Evolutionary conservation across 805 yeast genomes (phyloP).

Genomic region (Starmerella ratchasimensis): DNA sequence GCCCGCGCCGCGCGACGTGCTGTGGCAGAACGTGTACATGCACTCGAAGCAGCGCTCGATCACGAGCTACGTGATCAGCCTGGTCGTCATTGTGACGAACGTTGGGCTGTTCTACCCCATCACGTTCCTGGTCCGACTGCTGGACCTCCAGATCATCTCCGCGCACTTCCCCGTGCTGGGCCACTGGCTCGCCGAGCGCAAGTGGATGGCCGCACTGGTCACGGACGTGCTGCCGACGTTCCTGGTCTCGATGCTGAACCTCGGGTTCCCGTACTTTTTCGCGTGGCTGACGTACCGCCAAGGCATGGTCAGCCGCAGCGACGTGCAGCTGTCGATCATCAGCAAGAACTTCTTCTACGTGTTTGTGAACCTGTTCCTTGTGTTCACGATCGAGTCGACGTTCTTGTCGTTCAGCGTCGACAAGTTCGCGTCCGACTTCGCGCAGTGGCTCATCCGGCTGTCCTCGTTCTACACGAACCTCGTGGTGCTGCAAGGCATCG

Average conservation of each 20-base stretch:
- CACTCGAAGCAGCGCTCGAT: slow-evolving; percentile 57
- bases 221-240: slow-evolving; percentile 87
- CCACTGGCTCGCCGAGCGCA: slow-evolving; percentile 43
- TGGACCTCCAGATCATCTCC: slow-evolving; percentile 64
- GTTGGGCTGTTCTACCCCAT: slow-evolving; percentile 72
- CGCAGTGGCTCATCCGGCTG: slow-evolving; percentile 63
- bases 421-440: slow-evolving; percentile 69
- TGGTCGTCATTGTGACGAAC: slow-evolving; percentile 53
- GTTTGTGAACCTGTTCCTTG: slow-evolving; percentile 83
- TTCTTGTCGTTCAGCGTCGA: slow-evolving; percentile 75
- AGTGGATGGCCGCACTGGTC: slow-evolving; percentile 63
- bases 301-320: slow-evolving; percentile 84
- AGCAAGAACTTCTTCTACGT: slow-evolving; percentile 89
- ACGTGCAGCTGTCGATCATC: slow-evolving; percentile 79
- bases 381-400: slow-evolving; percentile 77
- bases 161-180: slow-evolving; percentile 78
- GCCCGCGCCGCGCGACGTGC: slow-evolving; percentile 91
- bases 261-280: slow-evolving; percentile 71
- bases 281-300: slow-evolving; percentile 71
- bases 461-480: slow-evolving; percentile 85
- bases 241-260: slow-evolving; percentile 72
- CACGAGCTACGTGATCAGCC: slow-evolving; percentile 50
- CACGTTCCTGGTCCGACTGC: slow-evolving; percentile 65
- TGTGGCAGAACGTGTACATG: slow-evolving; percentile 81
- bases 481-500: slow-evolving; percentile 64